Evolutionary conservation across 2,329 filamentous ascomycete genomes (phyloP).

Genomic region (Colletotrichum sp.): DNA sequence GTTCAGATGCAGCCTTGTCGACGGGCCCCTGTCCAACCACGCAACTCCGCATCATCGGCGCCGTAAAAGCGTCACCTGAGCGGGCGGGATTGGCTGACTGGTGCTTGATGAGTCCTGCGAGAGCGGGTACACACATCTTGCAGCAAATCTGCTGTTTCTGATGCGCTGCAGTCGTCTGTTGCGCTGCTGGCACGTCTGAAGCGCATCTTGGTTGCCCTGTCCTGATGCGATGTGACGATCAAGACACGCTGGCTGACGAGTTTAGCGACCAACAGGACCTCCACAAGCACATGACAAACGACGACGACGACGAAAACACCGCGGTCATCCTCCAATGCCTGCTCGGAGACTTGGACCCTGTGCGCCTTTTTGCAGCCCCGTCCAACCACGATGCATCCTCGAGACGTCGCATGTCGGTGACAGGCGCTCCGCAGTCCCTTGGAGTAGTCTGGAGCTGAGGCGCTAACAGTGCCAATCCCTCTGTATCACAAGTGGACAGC

Average conservation of each 20-base stretch:
- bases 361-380: background rate
- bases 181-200: background rate
- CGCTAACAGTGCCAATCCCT: background rate
- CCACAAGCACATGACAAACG: background rate
- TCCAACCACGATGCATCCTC: background rate
- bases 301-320: background rate
- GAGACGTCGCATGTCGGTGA: background rate
- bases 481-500: background rate
- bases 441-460: background rate
- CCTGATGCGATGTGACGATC: slow-evolving; percentile 8
- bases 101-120: slow-evolving; percentile 14
- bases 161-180: slow-evolving; percentile 2
- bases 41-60: slow-evolving; percentile 22
- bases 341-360: background rate
- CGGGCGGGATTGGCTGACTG: slow-evolving; percentile 12
- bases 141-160: slow-evolving; percentile 19
- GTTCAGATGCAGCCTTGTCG: slow-evolving; percentile 19
- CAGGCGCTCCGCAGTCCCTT: background rate
- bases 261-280: background rate
- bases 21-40: slow-evolving; percentile 8
- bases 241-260: slow-evolving; percentile 8
- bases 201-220: background rate
- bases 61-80: slow-evolving; percentile 15
- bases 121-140: slow-evolving; percentile 20
- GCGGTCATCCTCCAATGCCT: background rate